Conservation (phyloP, 805 yeast genomes). For the Kodamaea jinghongensis region DNA sequence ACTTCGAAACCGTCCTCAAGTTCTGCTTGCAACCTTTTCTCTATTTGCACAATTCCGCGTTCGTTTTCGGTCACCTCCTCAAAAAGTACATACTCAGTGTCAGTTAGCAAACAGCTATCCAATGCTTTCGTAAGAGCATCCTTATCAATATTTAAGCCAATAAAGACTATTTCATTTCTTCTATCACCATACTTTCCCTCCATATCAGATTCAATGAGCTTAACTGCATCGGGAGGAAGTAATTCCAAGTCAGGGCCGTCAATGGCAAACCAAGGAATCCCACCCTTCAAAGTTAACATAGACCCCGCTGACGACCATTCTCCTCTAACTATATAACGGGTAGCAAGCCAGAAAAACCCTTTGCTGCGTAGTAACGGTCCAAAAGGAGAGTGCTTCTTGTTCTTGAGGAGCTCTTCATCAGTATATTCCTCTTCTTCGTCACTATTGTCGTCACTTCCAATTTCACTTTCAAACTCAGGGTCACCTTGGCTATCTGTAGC, state of each 20-base stretch:
- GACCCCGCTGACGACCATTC: conserved; percentile 47
- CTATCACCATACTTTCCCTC: conserved; percentile 42
- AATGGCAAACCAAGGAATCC: conserved; percentile 43
- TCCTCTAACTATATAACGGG: conserved; percentile 38
- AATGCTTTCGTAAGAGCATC: conserved; percentile 24
- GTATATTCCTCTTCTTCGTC: conserved; percentile 11
- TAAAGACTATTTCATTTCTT: conserved; percentile 45
- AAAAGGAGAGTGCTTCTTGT: conserved; percentile 36
- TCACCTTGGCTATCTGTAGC: conserved; percentile 11
- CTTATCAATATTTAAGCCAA: conserved; percentile 37
- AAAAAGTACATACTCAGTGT: conserved; percentile 32
- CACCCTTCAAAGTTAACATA: conserved; percentile 40
- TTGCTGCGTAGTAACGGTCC: conserved; percentile 39
- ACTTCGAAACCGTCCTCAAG: conserved; percentile 45
- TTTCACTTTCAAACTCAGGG: conserved; percentile 14
- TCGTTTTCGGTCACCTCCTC: conserved; percentile 25
- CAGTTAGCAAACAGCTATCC: conserved; percentile 39
- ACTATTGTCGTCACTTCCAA: conserved; percentile 11
- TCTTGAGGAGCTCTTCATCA: conserved; percentile 26
- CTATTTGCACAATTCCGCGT: conserved; percentile 28
- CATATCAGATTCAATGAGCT: conserved; percentile 33
- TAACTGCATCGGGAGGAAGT: conserved; percentile 31
- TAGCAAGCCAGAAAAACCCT: conserved; percentile 46
- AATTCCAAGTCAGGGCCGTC: conserved; percentile 24
- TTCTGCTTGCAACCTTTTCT: conserved; percentile 22